A percentile compares a stretch with the other conserved stretches of the same genome.
phyloP scores from a whole-genome alignment of 2,329 filamentous ascomycete species.

The Fusarium neocosmosporiellum region DNA sequence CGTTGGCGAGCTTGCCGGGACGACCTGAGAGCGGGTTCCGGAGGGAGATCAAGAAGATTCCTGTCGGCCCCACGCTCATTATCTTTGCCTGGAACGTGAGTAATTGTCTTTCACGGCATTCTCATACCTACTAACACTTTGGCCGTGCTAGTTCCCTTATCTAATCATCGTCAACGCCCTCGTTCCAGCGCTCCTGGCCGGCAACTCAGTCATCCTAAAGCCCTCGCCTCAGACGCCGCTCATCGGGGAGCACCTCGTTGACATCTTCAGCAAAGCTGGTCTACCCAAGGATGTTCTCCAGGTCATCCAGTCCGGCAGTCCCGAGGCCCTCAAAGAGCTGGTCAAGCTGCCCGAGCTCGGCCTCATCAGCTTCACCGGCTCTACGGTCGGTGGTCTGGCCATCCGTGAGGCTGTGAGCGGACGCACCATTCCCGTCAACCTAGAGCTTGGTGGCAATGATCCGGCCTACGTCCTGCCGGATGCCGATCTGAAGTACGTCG shows the following conservation, averaged over 20 bases:
- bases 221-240: slow-evolving; percentile 68
- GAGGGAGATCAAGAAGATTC: slow-evolving; percentile 86
- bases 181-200: slow-evolving; percentile 85
- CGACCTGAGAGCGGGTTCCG: slow-evolving; percentile 87
- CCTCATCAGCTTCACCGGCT: not conserved
- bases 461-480: not conserved
- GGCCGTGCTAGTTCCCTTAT: slow-evolving; percentile 81
- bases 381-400: not conserved
- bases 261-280: not conserved
- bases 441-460: not conserved
- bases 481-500: slow-evolving; percentile 82
- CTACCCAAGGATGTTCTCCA: not conserved
- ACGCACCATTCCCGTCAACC: not conserved
- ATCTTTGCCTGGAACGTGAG: slow-evolving; percentile 93
- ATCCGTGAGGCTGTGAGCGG: not conserved
- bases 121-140: not conserved
- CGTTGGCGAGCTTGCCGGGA: slow-evolving; percentile 80
- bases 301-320: not conserved
- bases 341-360: not conserved
- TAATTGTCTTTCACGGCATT: accelerated
- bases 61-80: slow-evolving; percentile 86
- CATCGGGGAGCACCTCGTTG: not conserved
- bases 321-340: not conserved
- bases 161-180: slow-evolving; percentile 91
- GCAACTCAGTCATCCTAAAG: slow-evolving; percentile 91